These are phyloP conservation scores for Sclerotinia spermophila DNA, from an alignment of 2,329 filamentous ascomycete genomes.

Conservation along the genomic window DNA sequence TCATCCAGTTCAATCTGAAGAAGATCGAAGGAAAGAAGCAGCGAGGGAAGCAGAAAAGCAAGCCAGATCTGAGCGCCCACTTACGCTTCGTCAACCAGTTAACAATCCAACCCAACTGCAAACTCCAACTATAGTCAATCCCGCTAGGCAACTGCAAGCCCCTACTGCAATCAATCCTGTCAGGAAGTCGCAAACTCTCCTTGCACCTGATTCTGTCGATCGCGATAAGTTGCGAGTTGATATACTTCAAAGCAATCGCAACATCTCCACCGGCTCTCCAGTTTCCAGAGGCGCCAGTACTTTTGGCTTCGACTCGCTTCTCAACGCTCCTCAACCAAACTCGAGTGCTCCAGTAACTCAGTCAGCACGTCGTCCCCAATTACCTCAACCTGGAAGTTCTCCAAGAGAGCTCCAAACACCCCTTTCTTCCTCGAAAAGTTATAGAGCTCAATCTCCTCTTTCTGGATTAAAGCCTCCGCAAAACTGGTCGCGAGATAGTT, in stretches of 20 bases:
- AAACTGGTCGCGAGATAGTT: background rate
- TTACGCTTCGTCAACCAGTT: background rate
- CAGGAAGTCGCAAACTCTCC: background rate
- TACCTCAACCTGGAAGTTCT: background rate
- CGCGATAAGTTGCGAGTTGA: background rate
- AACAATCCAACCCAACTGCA: background rate
- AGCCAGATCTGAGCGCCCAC: background rate
- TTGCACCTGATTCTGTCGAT: background rate
- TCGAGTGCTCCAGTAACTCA: background rate
- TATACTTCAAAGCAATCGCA: background rate
- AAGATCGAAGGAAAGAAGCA: background rate
- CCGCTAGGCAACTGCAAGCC: background rate
- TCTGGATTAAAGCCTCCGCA: background rate
- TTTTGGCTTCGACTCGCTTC: background rate
- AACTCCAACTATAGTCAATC: background rate
- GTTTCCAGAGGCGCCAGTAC: background rate
- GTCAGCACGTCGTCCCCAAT: background rate
- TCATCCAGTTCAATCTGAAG: background rate
- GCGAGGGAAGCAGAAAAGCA: background rate
- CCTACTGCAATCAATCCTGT: background rate
- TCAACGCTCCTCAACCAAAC: background rate
- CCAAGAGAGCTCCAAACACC: background rate
- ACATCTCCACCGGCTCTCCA: constrained; percentile 13
- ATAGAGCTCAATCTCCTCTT: background rate
- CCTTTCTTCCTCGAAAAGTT: background rate